Evolutionary conservation across 331 rosid genomes (phyloP).

Genomic region (Acacia concinna): DNA sequence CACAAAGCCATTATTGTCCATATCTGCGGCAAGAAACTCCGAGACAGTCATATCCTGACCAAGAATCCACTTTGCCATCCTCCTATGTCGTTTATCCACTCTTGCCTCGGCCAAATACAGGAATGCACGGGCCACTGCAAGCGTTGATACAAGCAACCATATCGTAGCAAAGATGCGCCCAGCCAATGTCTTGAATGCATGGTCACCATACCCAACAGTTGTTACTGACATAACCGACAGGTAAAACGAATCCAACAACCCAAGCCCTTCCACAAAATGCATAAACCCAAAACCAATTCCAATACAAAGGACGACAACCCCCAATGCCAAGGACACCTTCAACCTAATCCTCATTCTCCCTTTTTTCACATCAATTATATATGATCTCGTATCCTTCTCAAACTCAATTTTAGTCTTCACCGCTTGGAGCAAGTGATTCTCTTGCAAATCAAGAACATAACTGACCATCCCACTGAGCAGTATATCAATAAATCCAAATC

Average conservation of each 20-base stretch:
- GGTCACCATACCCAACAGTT: conserved; percentile 95
- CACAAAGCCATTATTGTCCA: conserved; percentile 73
- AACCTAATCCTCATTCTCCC: conserved; percentile 99
- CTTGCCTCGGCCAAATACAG: conserved; percentile 76
- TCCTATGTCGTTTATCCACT: conserved; percentile 73
- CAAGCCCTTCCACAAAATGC: conserved; percentile 88
- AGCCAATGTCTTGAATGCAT: conserved; percentile 67
- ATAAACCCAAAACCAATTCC: conserved; percentile 74
- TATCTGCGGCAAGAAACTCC: conserved; percentile 80
- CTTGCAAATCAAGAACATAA: conserved; percentile 92
- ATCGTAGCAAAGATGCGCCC: conserved; percentile 90
- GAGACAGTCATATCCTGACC: conserved; percentile 72
- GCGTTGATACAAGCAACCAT: conserved; percentile 95
- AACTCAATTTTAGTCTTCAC: conserved; percentile 52
- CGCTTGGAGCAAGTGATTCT: conserved; percentile 64
- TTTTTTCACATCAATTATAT: conserved; percentile 84
- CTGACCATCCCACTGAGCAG: conserved; percentile 94
- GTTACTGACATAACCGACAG: conserved; percentile 98
- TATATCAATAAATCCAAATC: conserved; percentile 90
- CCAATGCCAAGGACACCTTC: conserved; percentile 93
- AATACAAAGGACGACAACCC: conserved; percentile 88
- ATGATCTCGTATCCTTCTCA: conserved; percentile 54
- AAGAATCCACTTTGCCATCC: conserved; percentile 73
- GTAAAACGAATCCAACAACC: conserved; percentile 95
- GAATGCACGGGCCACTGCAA: conserved; percentile 91